Conservation (phyloP, 768 basidiomycete genomes). For the Amanita fuliginea region DNA sequence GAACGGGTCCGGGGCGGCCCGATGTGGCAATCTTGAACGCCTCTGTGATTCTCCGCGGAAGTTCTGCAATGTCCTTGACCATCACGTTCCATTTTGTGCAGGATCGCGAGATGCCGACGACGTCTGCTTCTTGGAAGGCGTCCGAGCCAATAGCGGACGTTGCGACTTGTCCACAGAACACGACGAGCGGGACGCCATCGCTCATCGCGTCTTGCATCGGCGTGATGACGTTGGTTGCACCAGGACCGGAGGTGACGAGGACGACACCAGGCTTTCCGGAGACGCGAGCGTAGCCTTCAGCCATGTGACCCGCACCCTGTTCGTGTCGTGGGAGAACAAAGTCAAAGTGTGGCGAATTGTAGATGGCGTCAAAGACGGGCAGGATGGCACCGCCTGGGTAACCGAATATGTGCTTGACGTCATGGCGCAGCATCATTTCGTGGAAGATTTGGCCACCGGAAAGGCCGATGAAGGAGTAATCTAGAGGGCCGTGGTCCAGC, state of each 20-base stretch:
- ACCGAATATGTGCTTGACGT: conserved; percentile 93
- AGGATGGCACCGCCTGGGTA: conserved; percentile 98
- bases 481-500: conserved; percentile 38
- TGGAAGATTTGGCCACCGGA: conserved; percentile 98
- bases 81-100: conserved; percentile 99
- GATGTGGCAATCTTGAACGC: conserved; percentile 99
- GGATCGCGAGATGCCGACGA: conserved; percentile 90
- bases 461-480: conserved; percentile 85
- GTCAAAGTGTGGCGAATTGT: conserved; percentile 90
- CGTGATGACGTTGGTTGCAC: conserved; percentile 95
- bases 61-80: conserved; percentile 94
- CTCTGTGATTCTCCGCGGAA: conserved; percentile 94
- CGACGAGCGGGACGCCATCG: conserved; percentile 90
- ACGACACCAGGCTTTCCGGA: conserved; percentile 96
- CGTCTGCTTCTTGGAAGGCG: conserved; percentile 97
- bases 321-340: conserved; percentile 96
- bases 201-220: conserved; percentile 96
- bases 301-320: conserved; percentile 99
- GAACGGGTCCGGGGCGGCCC: conserved; percentile 93
- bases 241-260: conserved; percentile 95
- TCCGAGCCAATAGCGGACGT: conserved; percentile 99
- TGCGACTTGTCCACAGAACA: conserved; percentile 97
- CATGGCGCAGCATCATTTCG: conserved; percentile 98
- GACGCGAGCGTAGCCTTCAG: conserved; percentile 96
- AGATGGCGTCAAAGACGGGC: conserved; percentile 99